phyloP scores from a whole-genome alignment of 352 stramenopile species.

The Pythium apleroticum region DNA sequence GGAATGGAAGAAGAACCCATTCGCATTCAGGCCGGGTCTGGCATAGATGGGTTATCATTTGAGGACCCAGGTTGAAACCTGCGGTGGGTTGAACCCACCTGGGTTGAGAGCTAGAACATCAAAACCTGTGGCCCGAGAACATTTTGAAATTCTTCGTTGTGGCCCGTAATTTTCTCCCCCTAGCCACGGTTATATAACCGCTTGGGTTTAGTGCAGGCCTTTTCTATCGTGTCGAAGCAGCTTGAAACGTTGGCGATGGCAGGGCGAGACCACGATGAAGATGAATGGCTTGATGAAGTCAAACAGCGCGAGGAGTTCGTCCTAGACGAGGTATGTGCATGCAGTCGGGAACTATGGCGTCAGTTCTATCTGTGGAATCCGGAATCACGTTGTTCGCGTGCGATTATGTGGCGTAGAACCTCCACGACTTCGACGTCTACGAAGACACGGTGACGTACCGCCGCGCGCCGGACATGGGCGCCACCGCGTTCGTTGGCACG shows the following conservation, averaged over 20 bases:
- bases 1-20: conserved; percentile 22
- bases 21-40: conserved; percentile 31
- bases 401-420: conserved; percentile 17
- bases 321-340: conserved; percentile 46
- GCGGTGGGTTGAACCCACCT: conserved; percentile 7
- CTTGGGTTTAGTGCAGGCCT: conserved; percentile 11
- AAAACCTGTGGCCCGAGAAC: conserved; percentile 11
- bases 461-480: conserved; percentile 40
- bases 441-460: conserved; percentile 69
- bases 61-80: neutral
- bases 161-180: conserved; percentile 20
- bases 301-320: conserved; percentile 53
- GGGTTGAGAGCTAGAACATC: conserved; percentile 19
- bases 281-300: conserved; percentile 65
- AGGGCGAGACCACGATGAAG: conserved; percentile 54
- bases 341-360: neutral
- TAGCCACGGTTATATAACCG: conserved; percentile 20
- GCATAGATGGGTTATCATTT: neutral
- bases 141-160: conserved; percentile 15
- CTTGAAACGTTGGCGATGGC: conserved; percentile 48
- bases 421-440: conserved; percentile 42
- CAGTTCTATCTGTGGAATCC: conserved; percentile 24
- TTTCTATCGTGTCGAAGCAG: conserved; percentile 8
- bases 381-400: conserved; percentile 1
- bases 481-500: conserved; percentile 55